These are phyloP conservation scores for Dactylorhiza incarnata DNA, from an alignment of 106 monocot genomes.

Conservation along the genomic window DNA sequence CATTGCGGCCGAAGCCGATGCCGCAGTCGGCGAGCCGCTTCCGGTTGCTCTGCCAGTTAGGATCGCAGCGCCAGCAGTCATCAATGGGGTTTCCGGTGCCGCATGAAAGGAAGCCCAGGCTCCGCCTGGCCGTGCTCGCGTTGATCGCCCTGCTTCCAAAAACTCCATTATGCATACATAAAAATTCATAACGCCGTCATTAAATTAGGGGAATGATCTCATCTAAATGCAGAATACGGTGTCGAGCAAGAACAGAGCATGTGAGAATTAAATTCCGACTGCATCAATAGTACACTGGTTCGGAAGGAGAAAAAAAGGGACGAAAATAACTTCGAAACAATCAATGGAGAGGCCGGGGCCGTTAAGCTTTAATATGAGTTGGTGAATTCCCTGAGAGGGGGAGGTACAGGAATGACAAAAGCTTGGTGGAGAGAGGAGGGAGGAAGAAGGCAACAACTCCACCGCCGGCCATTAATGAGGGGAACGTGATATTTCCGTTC, in stretches of 20 bases:
- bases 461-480: constrained; percentile 2
- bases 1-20: constrained; percentile 47
- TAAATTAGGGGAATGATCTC: not conserved
- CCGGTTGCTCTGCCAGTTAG: constrained; percentile 32
- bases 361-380: not conserved
- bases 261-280: not conserved
- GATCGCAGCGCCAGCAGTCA: constrained; percentile 50
- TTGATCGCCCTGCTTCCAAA: constrained; percentile 14
- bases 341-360: not conserved
- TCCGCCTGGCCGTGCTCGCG: constrained; percentile 8
- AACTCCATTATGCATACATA: not conserved
- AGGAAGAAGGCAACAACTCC: not conserved
- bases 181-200: not conserved
- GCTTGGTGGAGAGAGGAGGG: not conserved
- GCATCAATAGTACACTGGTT: not conserved
- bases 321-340: not conserved
- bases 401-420: not conserved
- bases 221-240: too few species aligned
- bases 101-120: constrained; percentile 23
- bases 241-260: not conserved
- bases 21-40: constrained; percentile 41
- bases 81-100: constrained; percentile 44
- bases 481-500: not conserved
- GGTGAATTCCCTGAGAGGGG: not conserved
- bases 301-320: not conserved